A percentile compares a stretch with the other conserved stretches of the same genome.
phyloP scores from a whole-genome alignment of 179 eudicot genomes.

The Carnegiea gigantea region DNA sequence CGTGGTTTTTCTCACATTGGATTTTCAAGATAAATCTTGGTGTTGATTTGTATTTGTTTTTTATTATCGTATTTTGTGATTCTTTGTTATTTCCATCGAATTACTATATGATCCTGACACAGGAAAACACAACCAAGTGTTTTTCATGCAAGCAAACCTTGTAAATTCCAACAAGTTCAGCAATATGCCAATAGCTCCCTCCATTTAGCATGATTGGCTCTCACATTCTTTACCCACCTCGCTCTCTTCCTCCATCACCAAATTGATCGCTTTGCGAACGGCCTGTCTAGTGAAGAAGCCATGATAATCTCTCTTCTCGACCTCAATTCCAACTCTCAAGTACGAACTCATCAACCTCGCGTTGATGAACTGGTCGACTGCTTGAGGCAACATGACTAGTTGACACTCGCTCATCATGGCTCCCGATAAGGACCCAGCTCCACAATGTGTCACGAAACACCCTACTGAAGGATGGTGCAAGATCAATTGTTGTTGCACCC shows the following conservation, averaged over 20 bases:
- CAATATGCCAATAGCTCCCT: background rate
- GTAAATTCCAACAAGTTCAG: background rate
- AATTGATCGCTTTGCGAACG: background rate
- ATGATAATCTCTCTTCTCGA: slow-evolving; percentile 11
- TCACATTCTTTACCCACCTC: background rate
- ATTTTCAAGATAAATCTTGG: too few species aligned
- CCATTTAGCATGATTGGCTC: slow-evolving; percentile 9
- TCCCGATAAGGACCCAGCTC: slow-evolving; percentile 23
- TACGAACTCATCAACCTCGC: slow-evolving; percentile 14
- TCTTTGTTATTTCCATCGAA: too few species aligned
- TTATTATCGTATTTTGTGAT: too few species aligned
- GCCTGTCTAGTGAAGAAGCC: background rate
- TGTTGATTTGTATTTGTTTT: too few species aligned
- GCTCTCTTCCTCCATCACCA: slow-evolving; percentile 8
- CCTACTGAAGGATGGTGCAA: slow-evolving; percentile 35
- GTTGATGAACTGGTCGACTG: slow-evolving; percentile 19
- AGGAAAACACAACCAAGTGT: too few species aligned
- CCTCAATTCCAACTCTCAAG: slow-evolving; percentile 20
- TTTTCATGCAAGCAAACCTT: too few species aligned
- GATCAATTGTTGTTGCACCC: slow-evolving; percentile 30
- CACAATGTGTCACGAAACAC: slow-evolving; percentile 37
- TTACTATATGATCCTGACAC: too few species aligned
- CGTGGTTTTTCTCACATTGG: too few species aligned
- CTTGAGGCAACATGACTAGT: slow-evolving; percentile 26
- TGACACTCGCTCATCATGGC: slow-evolving; percentile 28